Evolutionary conservation across 2,329 filamentous ascomycete species (phyloP), one percentile per base, ranked within the genome.

Genomic region (Nemania abortiva): DNA sequence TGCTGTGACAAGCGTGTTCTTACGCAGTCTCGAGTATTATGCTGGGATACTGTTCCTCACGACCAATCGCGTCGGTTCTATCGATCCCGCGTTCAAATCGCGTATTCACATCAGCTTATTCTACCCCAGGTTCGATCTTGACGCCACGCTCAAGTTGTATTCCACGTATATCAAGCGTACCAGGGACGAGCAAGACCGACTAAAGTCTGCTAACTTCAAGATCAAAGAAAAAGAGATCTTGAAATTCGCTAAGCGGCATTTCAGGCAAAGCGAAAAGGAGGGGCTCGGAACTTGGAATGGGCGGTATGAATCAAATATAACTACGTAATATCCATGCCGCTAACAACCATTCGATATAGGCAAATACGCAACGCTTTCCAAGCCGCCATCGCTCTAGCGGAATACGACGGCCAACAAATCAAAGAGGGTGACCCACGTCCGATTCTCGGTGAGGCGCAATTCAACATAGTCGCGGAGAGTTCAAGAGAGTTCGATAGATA

Each of bases 331-430:
- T 47, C 13, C 22, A 7, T 34, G 6, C 7, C 27, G 18, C 31
- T 63, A 3, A 59, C 15, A 24, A 18, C 27, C 34, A 18, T 34
- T 10, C 13, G 4, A 1, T 39, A 31, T 42, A 70, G 62, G 22
- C 66, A 69, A 65, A 71, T 70, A 47, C 64, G 60, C 7, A 63
- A 70, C 20, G 68, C 68, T 24, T 70, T 70, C 6, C 68, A 70
- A 49, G 53, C 57, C 1, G 70, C 64, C 39, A 63, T 70, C 6
- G 64, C 64, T 22, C 42, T 70, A 3, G 70, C 42, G 3, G 64
- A 71, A 54, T 66, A 65, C 13, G 56, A 70, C 0, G 27, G 53
- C 15, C 64, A 63, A 9, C 49, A 68, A 29, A 27, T 18, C 11
- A 45, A 53, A 54, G 64, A 62, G 1, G 57, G 64, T 13, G 29